Conservation (phyloP, 768 basidiomycete species). For the Candolleomyces efflorescens region DNA sequence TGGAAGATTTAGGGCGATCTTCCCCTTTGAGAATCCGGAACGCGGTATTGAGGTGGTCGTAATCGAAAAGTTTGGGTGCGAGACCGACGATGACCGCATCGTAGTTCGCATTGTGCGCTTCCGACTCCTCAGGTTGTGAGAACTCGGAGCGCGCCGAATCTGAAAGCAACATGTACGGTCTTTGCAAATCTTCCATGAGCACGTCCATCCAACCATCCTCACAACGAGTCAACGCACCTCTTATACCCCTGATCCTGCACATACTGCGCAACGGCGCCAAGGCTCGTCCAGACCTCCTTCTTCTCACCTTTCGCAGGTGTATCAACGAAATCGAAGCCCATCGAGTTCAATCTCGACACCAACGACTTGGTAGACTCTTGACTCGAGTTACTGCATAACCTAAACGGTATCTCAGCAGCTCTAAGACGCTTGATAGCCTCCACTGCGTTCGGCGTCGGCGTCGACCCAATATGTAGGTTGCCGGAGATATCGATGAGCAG, state of each 20-base stretch:
- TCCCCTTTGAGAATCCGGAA: conserved; percentile 60
- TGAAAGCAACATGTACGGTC: conserved; percentile 57
- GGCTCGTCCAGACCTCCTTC: conserved; percentile 58
- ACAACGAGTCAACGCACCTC: no score
- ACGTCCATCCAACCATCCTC: no score
- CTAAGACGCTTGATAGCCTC: conserved; percentile 37
- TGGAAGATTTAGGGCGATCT: background rate
- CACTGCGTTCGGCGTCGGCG: conserved; percentile 45
- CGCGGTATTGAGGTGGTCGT: conserved; percentile 55
- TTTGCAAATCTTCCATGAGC: no score
- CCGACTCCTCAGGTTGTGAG: conserved; percentile 1
- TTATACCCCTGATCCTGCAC: conserved; percentile 37
- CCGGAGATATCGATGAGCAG: conserved; percentile 68
- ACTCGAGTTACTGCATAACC: conserved; percentile 66
- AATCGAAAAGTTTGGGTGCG: conserved; percentile 47
- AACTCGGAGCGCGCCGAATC: conserved; percentile 40
- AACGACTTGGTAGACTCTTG: conserved; percentile 53
- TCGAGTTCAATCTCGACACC: conserved; percentile 33
- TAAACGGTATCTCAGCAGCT: conserved; percentile 34
- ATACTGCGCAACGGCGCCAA: conserved; percentile 51
- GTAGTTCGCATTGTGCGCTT: conserved; percentile 17
- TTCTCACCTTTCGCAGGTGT: conserved; percentile 4
- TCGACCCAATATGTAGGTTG: conserved; percentile 53
- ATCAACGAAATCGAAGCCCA: conserved; percentile 44
- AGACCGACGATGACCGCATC: conserved; percentile 67